phyloP scores from a whole-genome alignment of 2,329 filamentous ascomycete genomes.

The Alternaria rosae region DNA sequence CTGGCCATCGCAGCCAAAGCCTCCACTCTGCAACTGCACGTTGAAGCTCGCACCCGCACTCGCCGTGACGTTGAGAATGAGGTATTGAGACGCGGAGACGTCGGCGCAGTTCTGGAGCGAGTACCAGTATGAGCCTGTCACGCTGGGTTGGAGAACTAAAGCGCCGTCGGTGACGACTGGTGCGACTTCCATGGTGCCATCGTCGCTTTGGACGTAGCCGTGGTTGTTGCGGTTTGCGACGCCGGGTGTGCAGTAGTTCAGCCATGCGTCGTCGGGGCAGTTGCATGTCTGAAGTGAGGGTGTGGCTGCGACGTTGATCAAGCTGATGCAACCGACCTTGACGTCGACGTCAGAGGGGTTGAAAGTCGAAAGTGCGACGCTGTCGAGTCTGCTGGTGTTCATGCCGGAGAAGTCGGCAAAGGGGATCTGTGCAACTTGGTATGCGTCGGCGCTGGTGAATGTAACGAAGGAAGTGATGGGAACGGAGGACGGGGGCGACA shows the following conservation, averaged over 20 bases:
- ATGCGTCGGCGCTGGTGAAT: neutral
- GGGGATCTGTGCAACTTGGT: conserved; percentile 12
- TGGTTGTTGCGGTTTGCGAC: conserved; percentile 2
- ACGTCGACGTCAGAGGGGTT: neutral
- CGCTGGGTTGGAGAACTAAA: conserved; percentile 5
- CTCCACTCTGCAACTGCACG: conserved; percentile 13
- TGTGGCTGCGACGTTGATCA: neutral
- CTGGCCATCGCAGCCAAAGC: neutral
- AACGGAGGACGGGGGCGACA: conserved; percentile 1
- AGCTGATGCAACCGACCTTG: conserved; percentile 9
- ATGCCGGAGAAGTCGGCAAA: conserved; percentile 14
- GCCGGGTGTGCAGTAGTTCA: conserved; percentile 12
- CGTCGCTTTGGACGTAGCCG: conserved; percentile 10
- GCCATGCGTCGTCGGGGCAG: conserved; percentile 8
- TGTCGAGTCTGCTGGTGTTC: conserved; percentile 12
- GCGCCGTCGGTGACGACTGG: conserved; percentile 2
- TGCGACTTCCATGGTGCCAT: conserved; percentile 11
- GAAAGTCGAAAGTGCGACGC: conserved; percentile 4
- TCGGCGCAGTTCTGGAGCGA: conserved; percentile 12
- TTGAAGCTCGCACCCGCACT: conserved; percentile 10
- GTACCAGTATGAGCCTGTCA: conserved; percentile 16
- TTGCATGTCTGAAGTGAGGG: neutral
- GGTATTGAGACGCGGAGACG: neutral
- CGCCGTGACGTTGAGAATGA: conserved; percentile 11
- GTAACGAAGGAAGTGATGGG: conserved; percentile 8